Base-by-base conservation (phyloP, 2,329 filamentous ascomycete genomes). In the Eutypella sp. region DNA sequence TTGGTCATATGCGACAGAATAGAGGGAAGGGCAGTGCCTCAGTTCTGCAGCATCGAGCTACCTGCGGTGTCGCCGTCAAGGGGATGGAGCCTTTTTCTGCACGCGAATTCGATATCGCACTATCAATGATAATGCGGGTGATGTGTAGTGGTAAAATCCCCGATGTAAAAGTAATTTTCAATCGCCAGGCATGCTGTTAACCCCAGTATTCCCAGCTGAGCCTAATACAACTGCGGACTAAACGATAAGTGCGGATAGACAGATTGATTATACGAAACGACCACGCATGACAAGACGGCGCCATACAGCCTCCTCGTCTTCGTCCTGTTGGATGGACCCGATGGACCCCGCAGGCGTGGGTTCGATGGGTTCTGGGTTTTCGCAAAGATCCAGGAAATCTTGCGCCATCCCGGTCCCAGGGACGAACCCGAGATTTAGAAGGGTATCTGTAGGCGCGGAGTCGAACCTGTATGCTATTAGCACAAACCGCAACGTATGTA, bases 291-390 rank as follows among this genome's bases (percentile, higher is more conserved):
- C 61, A 39, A 65, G 48, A 36, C 62, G 58, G 23, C 61, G 60
- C 62, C 62, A 65, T 11, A 65, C 53, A 15, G 56, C 59, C 41
- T 65, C 61, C 50, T 65, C 60, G 25, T 65, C 62, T 42, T 65
- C 62, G 43, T 58, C 52, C 38, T 63, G 59, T 23, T 59, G 53
- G 38, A 41, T 48, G 10, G 57, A 52, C 3, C 52, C 48, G 16
- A 41, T 48, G 10, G 57, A 52, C 3, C 52, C 48, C n/a, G 55
- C 51, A 7, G 56, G 55, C 1, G 57, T 56, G 27, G 52, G 55
- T 7, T 64, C 57, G 13, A 64, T 52, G 15, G 62, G 62, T 29
- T 65, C 62, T 11, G 62, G 59, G 42, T 65, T 64, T 33, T 62
- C 59, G 43, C 62, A 65, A 5, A 65, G 49, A 34, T 64, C 59